These are phyloP conservation scores for Limnanthes douglasii DNA, from an alignment of 345 rosid species.

Conservation along the genomic window DNA sequence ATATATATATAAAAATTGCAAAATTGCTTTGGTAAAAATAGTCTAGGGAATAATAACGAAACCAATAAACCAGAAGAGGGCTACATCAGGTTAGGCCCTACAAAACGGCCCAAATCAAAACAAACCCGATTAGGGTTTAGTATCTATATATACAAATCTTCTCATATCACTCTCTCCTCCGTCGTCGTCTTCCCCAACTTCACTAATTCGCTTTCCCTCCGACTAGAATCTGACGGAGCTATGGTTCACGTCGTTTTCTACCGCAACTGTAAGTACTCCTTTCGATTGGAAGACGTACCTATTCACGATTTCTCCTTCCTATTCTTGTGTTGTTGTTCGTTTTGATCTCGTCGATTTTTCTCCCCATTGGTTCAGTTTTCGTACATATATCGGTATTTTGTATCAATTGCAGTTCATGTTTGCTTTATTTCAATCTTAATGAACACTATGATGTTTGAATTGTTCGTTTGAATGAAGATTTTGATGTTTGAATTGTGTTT, in stretches of 20 bases:
- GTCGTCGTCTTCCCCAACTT: slow-evolving; percentile 3
- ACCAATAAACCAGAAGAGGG: too few relatives aligned
- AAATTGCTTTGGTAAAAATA: too few relatives aligned
- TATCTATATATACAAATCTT: background rate
- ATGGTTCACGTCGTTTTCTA: slow-evolving; percentile 28
- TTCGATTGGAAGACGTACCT: background rate
- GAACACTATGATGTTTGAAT: background rate
- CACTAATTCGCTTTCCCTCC: slow-evolving; percentile 1
- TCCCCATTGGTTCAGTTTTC: background rate
- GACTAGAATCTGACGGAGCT: too few relatives aligned
- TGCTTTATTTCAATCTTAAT: background rate
- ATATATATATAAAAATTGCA: too few relatives aligned
- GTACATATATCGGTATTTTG: background rate
- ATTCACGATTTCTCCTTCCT: too few relatives aligned
- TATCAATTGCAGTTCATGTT: background rate
- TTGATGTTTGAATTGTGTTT: too few relatives aligned
- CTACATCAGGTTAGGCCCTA: too few relatives aligned
- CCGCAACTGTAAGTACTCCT: slow-evolving; percentile 19
- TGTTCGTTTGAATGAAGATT: too few relatives aligned
- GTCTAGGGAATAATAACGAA: too few relatives aligned
- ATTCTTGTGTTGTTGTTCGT: background rate
- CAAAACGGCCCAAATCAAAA: too few relatives aligned
- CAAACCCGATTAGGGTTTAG: slow-evolving; percentile 6
- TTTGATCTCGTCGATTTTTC: background rate
- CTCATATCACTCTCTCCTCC: slow-evolving; percentile 1